Base-by-base conservation (phyloP, 2,329 filamentous ascomycete genomes). In the Corniculantispora saksenae region DNA sequence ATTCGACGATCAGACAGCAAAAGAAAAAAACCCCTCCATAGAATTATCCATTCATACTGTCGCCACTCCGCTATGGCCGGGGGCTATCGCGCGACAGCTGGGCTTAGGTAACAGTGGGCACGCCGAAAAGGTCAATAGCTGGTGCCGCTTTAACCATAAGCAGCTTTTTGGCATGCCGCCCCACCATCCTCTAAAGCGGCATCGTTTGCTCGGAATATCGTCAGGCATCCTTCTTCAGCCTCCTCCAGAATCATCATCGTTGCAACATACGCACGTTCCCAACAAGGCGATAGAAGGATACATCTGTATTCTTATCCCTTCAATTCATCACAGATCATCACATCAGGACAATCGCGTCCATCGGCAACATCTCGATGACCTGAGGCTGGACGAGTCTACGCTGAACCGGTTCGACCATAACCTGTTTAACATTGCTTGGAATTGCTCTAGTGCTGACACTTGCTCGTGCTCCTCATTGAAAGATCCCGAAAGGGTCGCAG, bases 381-480 rank as follows among this genome's bases (percentile, higher is more conserved):
- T 74, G 72, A 74, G 73, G 69, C 68, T 73, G 69, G 70, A 72
- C 72, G 72, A 78, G 72, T 77, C 76, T 75, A 73, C 72, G 76
- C 73, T 77, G 74, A 77, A 77, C 77, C 73, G 77, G 77, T 79
- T 79, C 76, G 77, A 76, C 76, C 77, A 77, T 77, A 73, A 72
- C 77, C 69, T 70, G 70, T 72, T 74, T 67, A 72, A 70, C 23
- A 68, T 68, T 67, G 66, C 64, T 68, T 59, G 63, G n/a, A 65
- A 67, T 71, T 73, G 72, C 71, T 71, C 67, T 69, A 68, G 72
- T 71, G 74, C 78, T 79, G 78, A 79, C 78, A 71, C 73, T 70
- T 72, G 56, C 65, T 66, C 69, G 68, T 71, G 56, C 68, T 70
- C 60, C 21, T 48, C 29, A 43, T 9, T 67, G 61, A 48, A 65